Percentiles rank a stretch among this genome's conserved stretches.
phyloP scores from a whole-genome alignment of 371 early-diverging fungal genomes.

The Circinella minor region DNA sequence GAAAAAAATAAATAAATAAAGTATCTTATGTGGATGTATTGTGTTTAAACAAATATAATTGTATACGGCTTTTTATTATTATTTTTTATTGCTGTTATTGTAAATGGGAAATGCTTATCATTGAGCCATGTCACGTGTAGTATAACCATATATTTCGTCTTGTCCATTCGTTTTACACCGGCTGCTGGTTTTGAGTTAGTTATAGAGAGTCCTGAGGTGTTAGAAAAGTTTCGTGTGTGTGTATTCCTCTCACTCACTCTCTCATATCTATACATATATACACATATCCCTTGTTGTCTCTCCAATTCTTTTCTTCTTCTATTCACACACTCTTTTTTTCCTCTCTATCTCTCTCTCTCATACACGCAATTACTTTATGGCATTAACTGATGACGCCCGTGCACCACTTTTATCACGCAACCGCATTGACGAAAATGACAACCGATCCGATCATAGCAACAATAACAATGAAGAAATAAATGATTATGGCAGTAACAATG shows the following conservation, averaged over 20 bases:
- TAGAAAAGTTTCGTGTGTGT: background rate
- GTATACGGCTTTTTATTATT: too few species aligned
- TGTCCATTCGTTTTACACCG: background rate
- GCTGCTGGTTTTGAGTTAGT: background rate
- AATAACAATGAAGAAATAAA: conserved; percentile 26
- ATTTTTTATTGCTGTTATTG: background rate
- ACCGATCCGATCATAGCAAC: conserved; percentile 17
- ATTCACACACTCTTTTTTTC: background rate
- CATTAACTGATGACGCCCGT: conserved; percentile 18
- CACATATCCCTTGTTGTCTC: background rate
- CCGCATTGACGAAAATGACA: conserved; percentile 23
- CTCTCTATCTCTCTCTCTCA: background rate
- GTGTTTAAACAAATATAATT: too few species aligned
- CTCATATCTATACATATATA: too few species aligned
- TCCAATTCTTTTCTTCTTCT: background rate
- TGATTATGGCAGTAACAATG: conserved; percentile 29
- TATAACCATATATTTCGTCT: background rate
- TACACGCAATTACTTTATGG: conserved; percentile 3
- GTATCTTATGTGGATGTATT: too few species aligned
- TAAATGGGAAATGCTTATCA: background rate
- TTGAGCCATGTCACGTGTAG: conserved; percentile 2
- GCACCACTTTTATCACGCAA: conserved; percentile 26
- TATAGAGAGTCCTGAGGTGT: background rate
- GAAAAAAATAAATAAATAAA: too few species aligned
- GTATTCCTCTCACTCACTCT: too few species aligned